phyloP scores from a whole-genome alignment of 1,284 basidiomycete species.

The Volvariella volvacea region DNA sequence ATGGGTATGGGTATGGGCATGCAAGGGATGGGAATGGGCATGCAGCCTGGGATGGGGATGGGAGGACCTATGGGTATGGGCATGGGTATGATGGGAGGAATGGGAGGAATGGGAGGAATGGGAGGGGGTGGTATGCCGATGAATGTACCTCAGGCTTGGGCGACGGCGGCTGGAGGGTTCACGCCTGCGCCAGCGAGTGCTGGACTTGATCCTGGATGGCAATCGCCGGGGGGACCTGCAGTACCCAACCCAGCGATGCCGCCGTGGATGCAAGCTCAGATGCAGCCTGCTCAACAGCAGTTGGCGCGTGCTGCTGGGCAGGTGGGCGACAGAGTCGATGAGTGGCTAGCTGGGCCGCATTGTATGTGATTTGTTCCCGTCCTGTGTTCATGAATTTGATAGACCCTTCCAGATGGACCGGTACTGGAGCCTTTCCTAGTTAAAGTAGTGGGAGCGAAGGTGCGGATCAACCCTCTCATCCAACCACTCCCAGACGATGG shows the following conservation, averaged over 20 bases:
- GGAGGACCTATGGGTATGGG: too few relatives aligned
- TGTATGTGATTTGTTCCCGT: slow-evolving; percentile 23
- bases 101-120: slow-evolving; percentile 6
- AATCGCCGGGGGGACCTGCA: background rate
- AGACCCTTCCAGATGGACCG: slow-evolving; percentile 48
- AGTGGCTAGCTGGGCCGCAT: slow-evolving; percentile 27
- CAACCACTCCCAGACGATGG: slow-evolving; percentile 38
- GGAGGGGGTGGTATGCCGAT: slow-evolving; percentile 1
- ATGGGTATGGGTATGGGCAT: slow-evolving; percentile 8
- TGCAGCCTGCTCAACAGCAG: slow-evolving; percentile 1
- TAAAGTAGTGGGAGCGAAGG: slow-evolving; percentile 37
- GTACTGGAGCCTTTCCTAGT: slow-evolving; percentile 58
- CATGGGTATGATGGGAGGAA: slow-evolving; percentile 1
- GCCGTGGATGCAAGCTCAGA: slow-evolving; percentile 2
- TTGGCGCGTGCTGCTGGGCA: slow-evolving; percentile 16
- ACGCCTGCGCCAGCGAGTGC: background rate
- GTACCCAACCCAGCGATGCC: background rate
- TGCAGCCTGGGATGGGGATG: too few relatives aligned
- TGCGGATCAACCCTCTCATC: slow-evolving; percentile 58
- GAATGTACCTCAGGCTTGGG: too few relatives aligned
- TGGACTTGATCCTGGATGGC: background rate
- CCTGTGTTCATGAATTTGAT: background rate
- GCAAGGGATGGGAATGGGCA: too few relatives aligned
- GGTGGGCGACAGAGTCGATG: slow-evolving; percentile 26
- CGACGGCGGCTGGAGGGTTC: background rate